Base-by-base conservation (phyloP, 768 basidiomycete genomes). In the Myochromella boudieri region DNA sequence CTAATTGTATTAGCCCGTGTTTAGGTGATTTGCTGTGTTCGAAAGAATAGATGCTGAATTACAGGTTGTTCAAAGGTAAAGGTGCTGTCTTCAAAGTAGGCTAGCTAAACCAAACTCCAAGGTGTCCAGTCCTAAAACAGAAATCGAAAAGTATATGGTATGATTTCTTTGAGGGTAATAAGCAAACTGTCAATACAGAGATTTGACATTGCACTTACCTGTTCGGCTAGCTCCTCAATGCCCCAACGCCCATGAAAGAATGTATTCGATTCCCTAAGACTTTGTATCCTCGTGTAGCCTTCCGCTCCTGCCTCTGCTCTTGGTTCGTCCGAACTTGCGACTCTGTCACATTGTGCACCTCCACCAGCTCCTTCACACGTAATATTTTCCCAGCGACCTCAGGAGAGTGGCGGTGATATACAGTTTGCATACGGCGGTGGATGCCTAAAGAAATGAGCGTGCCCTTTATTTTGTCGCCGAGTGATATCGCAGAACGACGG, bases 301-400 rank as follows among this genome's bases (percentile, higher is more conserved):
- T 81, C 59, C 90, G 71, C 51, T 86, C 85, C 57, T 65, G 63
- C 55, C 81, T 74, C 70, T 85, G 83, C 67, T 89, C 75, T 51
- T 77, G 68, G 61, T 82, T 82, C n/a, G 81, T 85, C 68, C 76
- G 75, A 20, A 92, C 89, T 45, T 76, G 69, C 26, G 75, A 72
- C 20, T 71, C 70, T 0, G 85, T 79, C 12, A 97, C 92, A 60
- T 95, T 95, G 64, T 84, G 77, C 33, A 97, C 93, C 60, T 87
- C 78, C 8, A 97, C 80, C 34, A 97, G 71, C 68, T 97, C 94
- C 74, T 97, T 97, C 46, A 97, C 82, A 18, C 68, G 68, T 38
- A 97, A 72, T 40, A 97, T 93, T 65, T 90, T 89, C 11, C 95
- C 94, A 0, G 91, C 93, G 3, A 80, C 75, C 46, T 85, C 84